phyloP scores from a whole-genome alignment of 805 yeast species.

The Wickerhamiella bombiphila region DNA sequence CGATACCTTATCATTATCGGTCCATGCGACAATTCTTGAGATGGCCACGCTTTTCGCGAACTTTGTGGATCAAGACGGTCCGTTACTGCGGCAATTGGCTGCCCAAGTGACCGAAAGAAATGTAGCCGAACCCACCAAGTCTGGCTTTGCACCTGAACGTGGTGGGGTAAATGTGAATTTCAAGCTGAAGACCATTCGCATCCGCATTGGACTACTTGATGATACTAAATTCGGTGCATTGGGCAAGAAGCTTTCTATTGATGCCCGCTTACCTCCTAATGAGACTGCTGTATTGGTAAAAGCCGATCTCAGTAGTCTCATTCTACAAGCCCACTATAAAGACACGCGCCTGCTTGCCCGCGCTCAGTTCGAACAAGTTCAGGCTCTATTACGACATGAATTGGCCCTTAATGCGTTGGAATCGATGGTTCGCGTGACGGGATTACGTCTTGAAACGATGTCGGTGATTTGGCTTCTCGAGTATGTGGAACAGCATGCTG shows the following conservation, averaged over 20 bases:
- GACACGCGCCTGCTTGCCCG: constrained; percentile 1
- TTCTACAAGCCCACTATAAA: not conserved
- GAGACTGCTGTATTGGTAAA: not conserved
- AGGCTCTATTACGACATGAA: constrained; percentile 7
- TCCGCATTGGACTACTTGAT: constrained; percentile 8
- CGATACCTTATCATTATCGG: constrained; percentile 10
- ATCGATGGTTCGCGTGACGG: constrained; percentile 3
- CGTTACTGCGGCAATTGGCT: not conserved
- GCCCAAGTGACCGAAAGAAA: constrained; percentile 1
- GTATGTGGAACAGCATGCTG: constrained; percentile 5
- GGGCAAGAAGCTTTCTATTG: constrained; percentile 6
- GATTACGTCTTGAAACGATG: constrained; percentile 13
- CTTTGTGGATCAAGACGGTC: constrained; percentile 11
- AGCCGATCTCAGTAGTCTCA: constrained; percentile 2
- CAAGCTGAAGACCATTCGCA: constrained; percentile 5
- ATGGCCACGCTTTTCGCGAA: constrained; percentile 4
- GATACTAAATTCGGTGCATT: constrained; percentile 9
- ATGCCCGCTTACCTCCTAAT: constrained; percentile 1
- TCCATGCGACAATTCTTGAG: constrained; percentile 9
- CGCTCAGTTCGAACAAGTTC: constrained; percentile 2
- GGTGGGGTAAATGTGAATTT: constrained; percentile 4
- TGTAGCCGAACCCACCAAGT: not conserved
- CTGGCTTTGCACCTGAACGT: not conserved
- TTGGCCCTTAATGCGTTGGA: constrained; percentile 5
- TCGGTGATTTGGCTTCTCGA: constrained; percentile 16